Conservation (phyloP, 1,284 basidiomycete species). For the Rhodotorula sp. region DNA sequence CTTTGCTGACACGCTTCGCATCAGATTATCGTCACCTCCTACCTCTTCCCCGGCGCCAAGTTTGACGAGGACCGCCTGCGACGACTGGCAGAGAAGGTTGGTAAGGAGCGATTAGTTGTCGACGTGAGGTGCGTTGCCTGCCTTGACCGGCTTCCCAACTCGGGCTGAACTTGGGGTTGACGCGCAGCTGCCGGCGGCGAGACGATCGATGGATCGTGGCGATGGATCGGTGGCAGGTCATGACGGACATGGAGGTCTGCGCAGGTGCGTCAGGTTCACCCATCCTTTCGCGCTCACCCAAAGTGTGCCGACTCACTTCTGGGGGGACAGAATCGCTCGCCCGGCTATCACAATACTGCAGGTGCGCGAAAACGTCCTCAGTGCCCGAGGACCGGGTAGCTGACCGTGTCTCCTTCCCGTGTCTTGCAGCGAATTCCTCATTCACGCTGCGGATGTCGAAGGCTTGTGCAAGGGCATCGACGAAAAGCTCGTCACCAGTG, state of each 20-base stretch:
- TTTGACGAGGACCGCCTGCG: slow-evolving; percentile 75
- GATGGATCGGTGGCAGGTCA: slow-evolving; percentile 98
- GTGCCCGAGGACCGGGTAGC: no score
- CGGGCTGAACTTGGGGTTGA: neutral
- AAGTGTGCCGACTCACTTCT: neutral
- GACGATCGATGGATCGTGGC: slow-evolving; percentile 86
- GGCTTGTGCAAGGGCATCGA: slow-evolving; percentile 97
- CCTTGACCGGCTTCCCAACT: neutral
- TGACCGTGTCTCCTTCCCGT: neutral
- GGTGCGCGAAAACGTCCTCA: slow-evolving; percentile 54
- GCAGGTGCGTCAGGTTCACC: slow-evolving; percentile 57
- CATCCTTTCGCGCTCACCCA: slow-evolving; percentile 3
- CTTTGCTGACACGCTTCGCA: neutral
- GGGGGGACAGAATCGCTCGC: slow-evolving; percentile 63
- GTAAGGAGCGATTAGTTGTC: slow-evolving; percentile 85
- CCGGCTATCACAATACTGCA: slow-evolving; percentile 70
- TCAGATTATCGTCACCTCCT: slow-evolving; percentile 95
- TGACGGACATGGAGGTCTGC: slow-evolving; percentile 90
- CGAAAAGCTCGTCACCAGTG: slow-evolving; percentile 78
- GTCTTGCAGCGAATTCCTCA: slow-evolving; percentile 75
- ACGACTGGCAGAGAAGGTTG: slow-evolving; percentile 64
- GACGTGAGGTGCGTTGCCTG: slow-evolving; percentile 73
- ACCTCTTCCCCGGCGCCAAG: slow-evolving; percentile 77
- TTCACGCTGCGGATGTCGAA: slow-evolving; percentile 98
- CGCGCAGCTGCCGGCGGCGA: slow-evolving; percentile 72